Evolutionary conservation across 495 filamentous ascomycete species (phyloP), one percentile per base, ranked within the genome.

Genomic region (Xylaria acuta): DNA sequence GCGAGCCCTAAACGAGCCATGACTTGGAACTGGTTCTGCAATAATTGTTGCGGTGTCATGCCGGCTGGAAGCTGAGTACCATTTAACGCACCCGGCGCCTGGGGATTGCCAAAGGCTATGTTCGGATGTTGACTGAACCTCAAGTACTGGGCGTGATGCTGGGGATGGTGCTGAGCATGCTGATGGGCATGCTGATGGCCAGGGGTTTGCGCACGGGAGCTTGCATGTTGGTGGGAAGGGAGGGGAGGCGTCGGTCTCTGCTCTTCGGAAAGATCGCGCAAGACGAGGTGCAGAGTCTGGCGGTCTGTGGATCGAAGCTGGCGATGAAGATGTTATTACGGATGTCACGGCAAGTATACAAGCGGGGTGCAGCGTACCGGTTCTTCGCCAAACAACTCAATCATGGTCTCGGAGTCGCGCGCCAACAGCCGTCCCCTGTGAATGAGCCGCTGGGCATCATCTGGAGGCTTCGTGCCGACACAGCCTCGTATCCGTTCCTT

Each of bases 251-350:
- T 59, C 73, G 32, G 79, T 66, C 34, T 69, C 11, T 77, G 77
- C n/a, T 75, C 65, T 59, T 80, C 75, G 47, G 70, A 71, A n/a
- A 71, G 36, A 69, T 85, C 83, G 71, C 84, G 78, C 30, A 93
- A 77, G 8, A 90, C 90, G n/a, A 94, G 86, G 77, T 94, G 92
- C 9, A 94, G 81, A 70, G 84, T 84, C 71, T 86, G 83, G 5
- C 81, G 78, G 14, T 85, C 81, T 64, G 80, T 72, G 49, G 80
- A 82, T 40, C 82, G 82, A 71, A 89, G 81, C 87, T 88, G 43
- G 71, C 40, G 54, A 47, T 12, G 51, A 20, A 41, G 34, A 14
- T 25, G 70, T 76, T 49, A 77, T 74, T 73, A 67, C 58, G 16
- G 11, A 36, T 34, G 18, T 41, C 58, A 7, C 58, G 7, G 5